These are phyloP conservation scores for Sungouiella thailandica DNA, from an alignment of 805 yeast species.

Conservation along the genomic window DNA sequence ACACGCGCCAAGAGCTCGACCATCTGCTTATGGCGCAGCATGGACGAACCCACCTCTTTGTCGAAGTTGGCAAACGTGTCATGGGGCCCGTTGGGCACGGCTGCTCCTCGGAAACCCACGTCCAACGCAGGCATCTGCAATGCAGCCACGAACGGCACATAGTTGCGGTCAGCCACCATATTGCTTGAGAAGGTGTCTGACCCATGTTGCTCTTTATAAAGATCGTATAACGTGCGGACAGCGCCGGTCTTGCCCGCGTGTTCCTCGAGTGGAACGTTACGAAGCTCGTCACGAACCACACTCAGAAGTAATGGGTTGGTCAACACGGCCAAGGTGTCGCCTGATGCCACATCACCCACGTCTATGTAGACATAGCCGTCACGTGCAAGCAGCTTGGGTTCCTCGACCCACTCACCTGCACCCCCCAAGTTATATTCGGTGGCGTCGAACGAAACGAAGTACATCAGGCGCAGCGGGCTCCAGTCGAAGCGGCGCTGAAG, in stretches of 20 bases:
- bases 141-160: conserved; percentile 58
- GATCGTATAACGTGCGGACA: conserved; percentile 20
- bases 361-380: conserved; percentile 72
- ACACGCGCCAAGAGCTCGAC: conserved; percentile 51
- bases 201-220: conserved; percentile 21
- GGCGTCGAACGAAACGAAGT: conserved; percentile 82
- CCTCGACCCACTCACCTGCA: conserved; percentile 69
- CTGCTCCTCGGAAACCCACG: conserved; percentile 38
- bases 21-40: conserved; percentile 51
- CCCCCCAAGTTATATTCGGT: conserved; percentile 80
- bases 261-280: conserved; percentile 15
- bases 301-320: conserved; percentile 62
- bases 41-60: conserved; percentile 46
- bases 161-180: conserved; percentile 50
- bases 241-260: conserved; percentile 5
- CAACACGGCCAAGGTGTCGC: conserved; percentile 46
- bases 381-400: conserved; percentile 46
- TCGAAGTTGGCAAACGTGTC: conserved; percentile 61
- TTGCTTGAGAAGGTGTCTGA: conserved; percentile 25
- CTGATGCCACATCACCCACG: conserved; percentile 60
- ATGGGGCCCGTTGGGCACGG: conserved; percentile 53
- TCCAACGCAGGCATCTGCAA: conserved; percentile 70
- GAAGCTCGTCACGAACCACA: conserved; percentile 41
- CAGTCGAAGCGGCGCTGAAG: conserved; percentile 64
- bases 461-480: conserved; percentile 78